Evolutionary conservation across 352 stramenopile genomes (phyloP), one percentile per base, ranked within the genome.

Genomic region (Phytophthora crassamura): DNA sequence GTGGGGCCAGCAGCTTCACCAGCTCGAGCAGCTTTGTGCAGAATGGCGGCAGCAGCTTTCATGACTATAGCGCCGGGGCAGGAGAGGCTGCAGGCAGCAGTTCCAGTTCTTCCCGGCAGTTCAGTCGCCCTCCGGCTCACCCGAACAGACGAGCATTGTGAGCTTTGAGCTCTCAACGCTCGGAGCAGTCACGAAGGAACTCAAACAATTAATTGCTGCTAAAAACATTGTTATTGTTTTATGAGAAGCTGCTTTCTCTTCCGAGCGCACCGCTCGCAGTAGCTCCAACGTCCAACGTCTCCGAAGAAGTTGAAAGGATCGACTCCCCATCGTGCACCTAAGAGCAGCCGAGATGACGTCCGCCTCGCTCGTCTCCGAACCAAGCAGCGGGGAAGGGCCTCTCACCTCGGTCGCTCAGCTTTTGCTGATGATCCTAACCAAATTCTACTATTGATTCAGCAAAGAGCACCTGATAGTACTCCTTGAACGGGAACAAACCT

Each of bases 401-500:
- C 74, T 77, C 68, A 78, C 32, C 57, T 74, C 53, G 72, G 38
- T 72, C 60, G 58, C 70, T 77, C 78, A 72, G 74, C 68, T 79
- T 84, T 86, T 80, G 74, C 78, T 76, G 73, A 87, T 75, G 53
- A 79, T 82, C 78, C 78, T 87, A 86, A 84, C 78, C 72, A 88
- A 79, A 80, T 84, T 78, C 66, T 84, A 86, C 75, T 88, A 85
- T 84, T 85, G 74, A 77, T 69, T 86, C 85, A 94, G 80, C 83
- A 92, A 67, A 89, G 80, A 90, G 81, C 70, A 89, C 83, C 85
- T 93, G 83, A 86, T 53, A 93, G 72, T 87, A 71, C 81, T 82
- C 76, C 83, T 94, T 94, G 83, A 88, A 92, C 85, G 85, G 85
- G 83, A 90, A 93, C 78, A 77, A 79, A 77, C 75, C 82, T 80